Conservation (phyloP, 352 stramenopile species). For the Blastocystis sp. region DNA sequence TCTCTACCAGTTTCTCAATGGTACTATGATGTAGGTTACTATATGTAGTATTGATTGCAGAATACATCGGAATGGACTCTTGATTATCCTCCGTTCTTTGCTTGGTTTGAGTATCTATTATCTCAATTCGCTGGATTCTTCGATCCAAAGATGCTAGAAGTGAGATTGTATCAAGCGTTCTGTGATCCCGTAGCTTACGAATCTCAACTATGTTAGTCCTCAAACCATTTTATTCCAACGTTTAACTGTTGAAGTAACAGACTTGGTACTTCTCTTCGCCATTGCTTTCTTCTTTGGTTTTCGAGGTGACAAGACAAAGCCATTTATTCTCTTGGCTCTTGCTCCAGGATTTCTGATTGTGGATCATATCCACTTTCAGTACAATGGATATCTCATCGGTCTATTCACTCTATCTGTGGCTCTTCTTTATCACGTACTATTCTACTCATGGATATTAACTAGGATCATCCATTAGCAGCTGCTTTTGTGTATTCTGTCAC, state of each 20-base stretch:
- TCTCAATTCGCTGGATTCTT: slow-evolving; percentile 70
- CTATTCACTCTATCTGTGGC: slow-evolving; percentile 82
- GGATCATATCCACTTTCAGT: slow-evolving; percentile 98
- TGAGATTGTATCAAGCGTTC: not conserved
- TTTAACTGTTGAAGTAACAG: slow-evolving; percentile 80
- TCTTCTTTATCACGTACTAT: slow-evolving; percentile 65
- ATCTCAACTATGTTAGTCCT: slow-evolving; percentile 69
- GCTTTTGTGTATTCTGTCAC: slow-evolving; percentile 81
- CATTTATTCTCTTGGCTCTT: slow-evolving; percentile 78
- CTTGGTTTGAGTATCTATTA: slow-evolving; percentile 85
- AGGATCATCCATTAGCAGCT: slow-evolving; percentile 75
- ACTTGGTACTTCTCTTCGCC: slow-evolving; percentile 72
- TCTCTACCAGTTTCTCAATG: slow-evolving; percentile 77
- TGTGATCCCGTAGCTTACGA: slow-evolving; percentile 45
- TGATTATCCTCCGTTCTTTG: slow-evolving; percentile 95
- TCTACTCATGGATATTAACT: too few relatives aligned
- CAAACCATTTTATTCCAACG: slow-evolving; percentile 81
- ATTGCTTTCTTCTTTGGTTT: slow-evolving; percentile 63
- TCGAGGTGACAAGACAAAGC: not conserved
- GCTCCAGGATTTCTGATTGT: slow-evolving; percentile 86
- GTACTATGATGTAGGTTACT: slow-evolving; percentile 80
- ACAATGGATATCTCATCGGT: slow-evolving; percentile 92
- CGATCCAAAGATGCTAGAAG: slow-evolving; percentile 71
- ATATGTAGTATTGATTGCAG: slow-evolving; percentile 64
- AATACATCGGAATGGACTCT: slow-evolving; percentile 88